These are phyloP conservation scores for Populus trichocarpa DNA, from an alignment of 441 rosid genomes.

Conservation along the genomic window DNA sequence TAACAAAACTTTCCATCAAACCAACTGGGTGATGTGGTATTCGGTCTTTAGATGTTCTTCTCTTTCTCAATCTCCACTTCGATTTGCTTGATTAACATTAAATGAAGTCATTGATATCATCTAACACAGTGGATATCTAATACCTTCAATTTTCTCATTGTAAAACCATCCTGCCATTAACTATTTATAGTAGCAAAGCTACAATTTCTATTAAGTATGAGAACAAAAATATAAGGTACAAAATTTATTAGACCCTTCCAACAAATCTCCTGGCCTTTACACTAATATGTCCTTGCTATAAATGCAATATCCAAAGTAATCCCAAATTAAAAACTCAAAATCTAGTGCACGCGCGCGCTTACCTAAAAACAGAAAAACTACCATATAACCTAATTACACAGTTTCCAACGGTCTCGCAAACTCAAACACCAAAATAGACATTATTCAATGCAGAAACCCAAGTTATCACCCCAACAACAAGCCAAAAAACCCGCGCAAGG, in stretches of 20 bases:
- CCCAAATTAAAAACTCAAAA: neutral
- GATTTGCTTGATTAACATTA: neutral
- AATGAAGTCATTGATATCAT: constrained; percentile 3
- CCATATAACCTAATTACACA: neutral
- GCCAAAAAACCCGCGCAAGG: neutral
- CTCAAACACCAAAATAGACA: neutral
- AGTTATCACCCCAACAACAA: too few relatives aligned
- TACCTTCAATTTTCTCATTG: neutral
- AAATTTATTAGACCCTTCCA: neutral
- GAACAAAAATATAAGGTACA: neutral
- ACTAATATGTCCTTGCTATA: neutral
- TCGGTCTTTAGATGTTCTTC: neutral
- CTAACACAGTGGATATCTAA: neutral
- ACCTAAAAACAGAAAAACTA: neutral
- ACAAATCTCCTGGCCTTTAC: neutral
- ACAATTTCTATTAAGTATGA: neutral
- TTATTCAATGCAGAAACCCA: neutral
- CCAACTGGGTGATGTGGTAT: neutral
- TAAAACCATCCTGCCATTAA: neutral
- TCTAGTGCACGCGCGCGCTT: neutral
- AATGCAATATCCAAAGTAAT: neutral
- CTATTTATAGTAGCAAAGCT: neutral
- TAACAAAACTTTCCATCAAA: neutral
- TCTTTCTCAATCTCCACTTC: neutral
- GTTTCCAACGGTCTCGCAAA: neutral